Percentiles rank a stretch among this genome's conserved stretches.
These are phyloP conservation scores for Aspergillus sp. DNA, from an alignment of 2,329 filamentous ascomycete genomes.

Conservation along the genomic window DNA sequence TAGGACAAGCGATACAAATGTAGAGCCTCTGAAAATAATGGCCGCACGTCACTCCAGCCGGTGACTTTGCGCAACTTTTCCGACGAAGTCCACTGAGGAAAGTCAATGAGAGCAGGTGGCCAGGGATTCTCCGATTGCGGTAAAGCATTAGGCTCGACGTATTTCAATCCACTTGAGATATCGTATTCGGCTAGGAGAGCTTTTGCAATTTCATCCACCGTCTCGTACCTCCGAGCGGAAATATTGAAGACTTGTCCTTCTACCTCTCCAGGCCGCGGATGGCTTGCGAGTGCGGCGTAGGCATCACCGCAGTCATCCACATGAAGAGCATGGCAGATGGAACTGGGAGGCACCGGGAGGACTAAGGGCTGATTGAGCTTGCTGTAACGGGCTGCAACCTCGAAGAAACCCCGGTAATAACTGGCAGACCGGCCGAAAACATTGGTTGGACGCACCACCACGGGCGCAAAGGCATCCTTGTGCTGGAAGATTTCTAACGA, in stretches of 20 bases:
- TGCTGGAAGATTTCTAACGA: constrained; percentile 9
- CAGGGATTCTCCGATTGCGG: constrained; percentile 4
- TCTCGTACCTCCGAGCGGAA: constrained; percentile 13
- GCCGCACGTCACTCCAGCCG: constrained; percentile 12
- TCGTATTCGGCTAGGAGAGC: constrained; percentile 2
- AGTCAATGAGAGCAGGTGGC: constrained; percentile 12
- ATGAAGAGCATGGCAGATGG: constrained; percentile 13
- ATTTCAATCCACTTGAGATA: neutral
- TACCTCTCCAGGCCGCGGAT: neutral
- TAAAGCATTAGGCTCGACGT: neutral
- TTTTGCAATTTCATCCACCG: constrained; percentile 7
- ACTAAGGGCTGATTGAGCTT: neutral
- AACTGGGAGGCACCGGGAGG: constrained; percentile 1
- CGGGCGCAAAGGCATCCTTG: constrained; percentile 11
- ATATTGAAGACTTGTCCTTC: constrained; percentile 15
- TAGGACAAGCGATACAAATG: constrained; percentile 9
- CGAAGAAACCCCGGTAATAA: constrained; percentile 15
- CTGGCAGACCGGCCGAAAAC: constrained; percentile 14
- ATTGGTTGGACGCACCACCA: constrained; percentile 14
- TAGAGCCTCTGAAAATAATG: constrained; percentile 5
- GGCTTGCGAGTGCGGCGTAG: constrained; percentile 13
- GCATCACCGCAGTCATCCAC: constrained; percentile 19
- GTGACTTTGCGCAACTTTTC: constrained; percentile 11
- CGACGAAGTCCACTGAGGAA: constrained; percentile 18
- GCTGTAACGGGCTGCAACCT: neutral